These are phyloP conservation scores for Sporothrix humicola DNA, from an alignment of 2,329 filamentous ascomycete genomes.

Conservation along the genomic window DNA sequence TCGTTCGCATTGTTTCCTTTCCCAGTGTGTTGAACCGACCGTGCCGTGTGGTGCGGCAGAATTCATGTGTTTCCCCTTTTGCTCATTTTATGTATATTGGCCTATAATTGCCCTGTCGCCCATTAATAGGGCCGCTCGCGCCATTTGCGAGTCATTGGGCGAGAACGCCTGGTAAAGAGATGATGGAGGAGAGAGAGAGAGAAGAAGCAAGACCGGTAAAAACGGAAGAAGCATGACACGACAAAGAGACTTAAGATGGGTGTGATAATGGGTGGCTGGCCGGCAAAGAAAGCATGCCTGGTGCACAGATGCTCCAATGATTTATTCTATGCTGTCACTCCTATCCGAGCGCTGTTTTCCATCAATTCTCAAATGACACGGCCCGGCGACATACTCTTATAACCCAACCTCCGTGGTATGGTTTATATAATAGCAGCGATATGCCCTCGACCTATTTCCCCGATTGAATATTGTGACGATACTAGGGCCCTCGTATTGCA, in stretches of 20 bases:
- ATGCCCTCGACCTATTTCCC: no score
- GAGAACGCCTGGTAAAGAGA: background rate
- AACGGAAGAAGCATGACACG: background rate
- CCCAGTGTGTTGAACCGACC: background rate
- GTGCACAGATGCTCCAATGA: background rate
- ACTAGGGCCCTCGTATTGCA: background rate
- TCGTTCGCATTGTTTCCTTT: background rate
- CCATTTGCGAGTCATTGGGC: background rate
- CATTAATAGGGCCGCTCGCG: background rate
- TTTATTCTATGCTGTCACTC: background rate
- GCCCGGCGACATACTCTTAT: background rate
- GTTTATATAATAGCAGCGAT: background rate
- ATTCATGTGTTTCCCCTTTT: background rate
- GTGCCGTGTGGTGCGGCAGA: background rate
- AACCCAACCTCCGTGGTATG: background rate
- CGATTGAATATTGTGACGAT: background rate
- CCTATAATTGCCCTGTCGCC: background rate
- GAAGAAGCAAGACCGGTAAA: background rate
- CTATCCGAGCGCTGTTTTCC: background rate
- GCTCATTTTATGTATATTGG: constrained; percentile 25
- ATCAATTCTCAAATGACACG: background rate
- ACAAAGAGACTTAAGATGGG: background rate
- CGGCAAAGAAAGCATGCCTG: background rate
- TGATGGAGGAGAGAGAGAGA: background rate
- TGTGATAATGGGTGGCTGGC: background rate